These are phyloP conservation scores for Trichoderma sp. DNA, from an alignment of 2,329 filamentous ascomycete genomes.

Conservation along the genomic window DNA sequence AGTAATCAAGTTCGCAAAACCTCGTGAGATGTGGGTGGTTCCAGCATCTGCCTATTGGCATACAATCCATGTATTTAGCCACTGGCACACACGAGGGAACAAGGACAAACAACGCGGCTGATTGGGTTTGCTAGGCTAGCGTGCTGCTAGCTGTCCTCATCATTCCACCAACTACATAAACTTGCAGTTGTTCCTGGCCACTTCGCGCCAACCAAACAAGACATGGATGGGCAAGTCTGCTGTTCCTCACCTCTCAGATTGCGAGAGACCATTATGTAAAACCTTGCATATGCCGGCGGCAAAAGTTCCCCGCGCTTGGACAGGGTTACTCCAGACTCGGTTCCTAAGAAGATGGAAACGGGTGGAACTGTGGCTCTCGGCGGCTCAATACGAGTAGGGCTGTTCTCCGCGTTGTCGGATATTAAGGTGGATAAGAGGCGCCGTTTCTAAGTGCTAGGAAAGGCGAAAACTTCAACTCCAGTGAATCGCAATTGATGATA, in stretches of 20 bases:
- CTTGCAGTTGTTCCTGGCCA: neutral
- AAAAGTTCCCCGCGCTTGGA: conserved; percentile 2
- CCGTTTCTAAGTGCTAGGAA: neutral
- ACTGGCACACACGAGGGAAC: neutral
- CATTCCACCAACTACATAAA: neutral
- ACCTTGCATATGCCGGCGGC: neutral
- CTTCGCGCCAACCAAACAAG: neutral
- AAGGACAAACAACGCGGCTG: neutral
- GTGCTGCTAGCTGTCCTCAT: neutral
- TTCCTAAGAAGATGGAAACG: neutral
- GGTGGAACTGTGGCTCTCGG: neutral
- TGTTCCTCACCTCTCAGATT: neutral
- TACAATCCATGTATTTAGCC: neutral
- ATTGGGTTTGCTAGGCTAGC: neutral
- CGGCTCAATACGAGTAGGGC: neutral
- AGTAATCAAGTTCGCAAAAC: neutral
- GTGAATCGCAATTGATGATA: neutral
- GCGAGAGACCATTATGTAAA: conserved; percentile 4
- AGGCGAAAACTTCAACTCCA: neutral
- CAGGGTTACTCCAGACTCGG: neutral
- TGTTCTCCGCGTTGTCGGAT: neutral
- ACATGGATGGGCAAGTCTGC: neutral
- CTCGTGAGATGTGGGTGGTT: neutral
- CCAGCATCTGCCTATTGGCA: neutral
- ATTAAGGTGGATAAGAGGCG: neutral